Base-by-base conservation (phyloP, 495 filamentous ascomycete species). In the Chaetomium fimeti region DNA sequence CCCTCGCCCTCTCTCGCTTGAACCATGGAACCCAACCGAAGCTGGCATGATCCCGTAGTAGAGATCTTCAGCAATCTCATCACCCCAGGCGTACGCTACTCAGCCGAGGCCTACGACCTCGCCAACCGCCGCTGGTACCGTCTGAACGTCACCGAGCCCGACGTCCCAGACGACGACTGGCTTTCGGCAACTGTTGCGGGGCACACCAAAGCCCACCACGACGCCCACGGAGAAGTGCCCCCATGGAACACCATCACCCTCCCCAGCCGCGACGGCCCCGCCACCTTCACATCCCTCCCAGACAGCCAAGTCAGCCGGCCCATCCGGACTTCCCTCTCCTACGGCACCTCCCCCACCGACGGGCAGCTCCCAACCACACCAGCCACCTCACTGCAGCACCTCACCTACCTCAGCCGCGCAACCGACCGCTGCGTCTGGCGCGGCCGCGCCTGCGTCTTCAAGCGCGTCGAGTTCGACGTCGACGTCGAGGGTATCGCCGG, bases 71-170 rank as follows among this genome's bases (percentile, higher is more conserved):
- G 28, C 53, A 55, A 36, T 18, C 29, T 55, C 28, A 55, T 55
- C 53, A 55, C 53, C 28, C 53, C 53, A 2, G n/a, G 15, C 25
- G 49, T 53, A 13, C 5, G 49, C 27, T 53, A 53, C 49, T 13
- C 49, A 2, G 49, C 49, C 27, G 25, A 53, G 4, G 53, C 53
- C 29, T 55, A 55, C 29, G 29, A 55, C 11, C 53, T 55, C 16
- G 53, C 53, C 53, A 55, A 55, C 29, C 28, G 53, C 28, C 53
- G 53, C 16, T 55, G 53, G 53, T 55, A 55, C 53, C 16, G 53
- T 2, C 29, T 55, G 1, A 28, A 55, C 11, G 28, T 38, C 29
- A 22, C 28, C 28, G 24, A 29, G 5, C 8, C 49, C 15, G 25
- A 29, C 11, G 49, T 53, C 27, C 49, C 49, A 3, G 28, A 20